Percentiles rank a stretch among this genome's conserved stretches.
phyloP scores from a whole-genome alignment of 805 yeast genomes.

The Wickerhamomyces bovis region DNA sequence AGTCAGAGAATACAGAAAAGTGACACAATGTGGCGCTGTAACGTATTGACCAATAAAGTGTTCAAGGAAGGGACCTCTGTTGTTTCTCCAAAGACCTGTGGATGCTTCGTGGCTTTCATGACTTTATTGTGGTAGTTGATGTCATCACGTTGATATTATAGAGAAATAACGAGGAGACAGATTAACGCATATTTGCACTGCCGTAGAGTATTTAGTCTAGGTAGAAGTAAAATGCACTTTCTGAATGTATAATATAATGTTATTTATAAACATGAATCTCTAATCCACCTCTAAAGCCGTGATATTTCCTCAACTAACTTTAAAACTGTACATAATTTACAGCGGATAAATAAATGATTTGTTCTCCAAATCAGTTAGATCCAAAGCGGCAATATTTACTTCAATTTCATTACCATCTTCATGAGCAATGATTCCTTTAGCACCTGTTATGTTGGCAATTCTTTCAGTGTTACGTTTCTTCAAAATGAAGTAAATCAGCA shows the following conservation, averaged over 20 bases:
- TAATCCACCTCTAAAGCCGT: background rate
- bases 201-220: background rate
- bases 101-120: no score
- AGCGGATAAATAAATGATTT: conserved; percentile 44
- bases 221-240: background rate
- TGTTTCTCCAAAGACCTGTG: no score
- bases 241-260: background rate
- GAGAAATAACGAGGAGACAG: background rate
- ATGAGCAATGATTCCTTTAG: conserved; percentile 25
- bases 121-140: no score
- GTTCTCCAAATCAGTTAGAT: conserved; percentile 47
- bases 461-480: conserved; percentile 34
- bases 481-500: conserved; percentile 40
- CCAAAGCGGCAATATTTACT: conserved; percentile 37
- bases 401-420: conserved; percentile 27
- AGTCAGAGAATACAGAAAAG: no score
- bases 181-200: background rate
- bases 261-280: no score
- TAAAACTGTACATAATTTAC: conserved; percentile 3
- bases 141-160: no score
- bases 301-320: no score
- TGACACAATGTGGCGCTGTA: no score
- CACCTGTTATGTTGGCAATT: conserved; percentile 16
- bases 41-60: no score
- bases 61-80: no score